These are phyloP conservation scores for Saturnispora bothae DNA, from an alignment of 805 yeast genomes.

Conservation along the genomic window DNA sequence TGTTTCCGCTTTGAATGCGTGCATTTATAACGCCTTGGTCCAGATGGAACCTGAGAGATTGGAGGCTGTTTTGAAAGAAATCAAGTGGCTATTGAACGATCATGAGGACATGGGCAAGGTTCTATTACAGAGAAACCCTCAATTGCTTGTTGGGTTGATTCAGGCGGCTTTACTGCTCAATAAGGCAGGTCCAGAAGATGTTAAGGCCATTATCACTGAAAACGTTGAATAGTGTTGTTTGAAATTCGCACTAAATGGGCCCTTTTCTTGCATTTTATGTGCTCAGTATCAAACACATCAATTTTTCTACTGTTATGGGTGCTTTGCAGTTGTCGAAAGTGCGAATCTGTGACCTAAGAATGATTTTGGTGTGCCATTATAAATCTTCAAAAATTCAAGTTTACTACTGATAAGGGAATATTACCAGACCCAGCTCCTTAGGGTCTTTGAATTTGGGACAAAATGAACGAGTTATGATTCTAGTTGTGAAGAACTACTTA, in stretches of 20 bases:
- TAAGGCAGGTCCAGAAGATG: slow-evolving; percentile 18
- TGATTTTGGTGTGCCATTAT: too few relatives aligned
- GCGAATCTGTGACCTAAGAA: too few relatives aligned
- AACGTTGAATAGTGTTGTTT: too few relatives aligned
- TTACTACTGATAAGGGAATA: too few relatives aligned
- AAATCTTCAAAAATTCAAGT: too few relatives aligned
- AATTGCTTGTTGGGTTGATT: slow-evolving; percentile 70
- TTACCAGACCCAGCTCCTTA: too few relatives aligned
- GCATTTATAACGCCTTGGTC: slow-evolving; percentile 37
- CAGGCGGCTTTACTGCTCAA: slow-evolving; percentile 47
- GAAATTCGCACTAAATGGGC: neutral
- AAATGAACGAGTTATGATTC: too few relatives aligned
- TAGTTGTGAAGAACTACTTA: too few relatives aligned
- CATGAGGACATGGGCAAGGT: slow-evolving; percentile 50
- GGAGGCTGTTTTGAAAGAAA: slow-evolving; percentile 40
- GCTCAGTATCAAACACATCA: too few relatives aligned
- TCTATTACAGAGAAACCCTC: slow-evolving; percentile 64
- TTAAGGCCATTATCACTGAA: slow-evolving; percentile 18
- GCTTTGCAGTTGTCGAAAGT: too few relatives aligned
- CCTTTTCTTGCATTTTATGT: slow-evolving; percentile 2
- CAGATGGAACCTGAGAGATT: slow-evolving; percentile 39
- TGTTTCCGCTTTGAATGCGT: slow-evolving; percentile 28
- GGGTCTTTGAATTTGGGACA: too few relatives aligned
- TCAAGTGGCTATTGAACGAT: slow-evolving; percentile 45
- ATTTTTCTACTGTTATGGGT: too few relatives aligned